A percentile compares a stretch with the other conserved stretches of the same genome.
Evolutionary conservation across 2,329 filamentous ascomycete genomes (phyloP).

Genomic region (Exserohilum rostratum): DNA sequence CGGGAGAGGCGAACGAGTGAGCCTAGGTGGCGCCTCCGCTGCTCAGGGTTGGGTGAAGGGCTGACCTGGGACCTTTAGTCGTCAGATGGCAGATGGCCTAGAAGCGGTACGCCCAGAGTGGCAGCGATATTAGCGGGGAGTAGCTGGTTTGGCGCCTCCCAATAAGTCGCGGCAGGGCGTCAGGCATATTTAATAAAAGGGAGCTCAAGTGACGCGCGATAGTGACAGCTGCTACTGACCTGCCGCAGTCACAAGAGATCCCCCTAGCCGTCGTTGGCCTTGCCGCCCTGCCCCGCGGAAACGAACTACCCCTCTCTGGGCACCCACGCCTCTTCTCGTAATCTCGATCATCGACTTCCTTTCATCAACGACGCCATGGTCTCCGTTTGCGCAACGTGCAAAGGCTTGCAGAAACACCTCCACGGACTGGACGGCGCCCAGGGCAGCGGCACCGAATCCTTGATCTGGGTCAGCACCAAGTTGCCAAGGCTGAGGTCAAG

Average conservation of each 20-base stretch:
- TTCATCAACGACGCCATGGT: slow-evolving; percentile 28
- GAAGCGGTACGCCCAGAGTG: slow-evolving; percentile 14
- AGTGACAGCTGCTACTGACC: slow-evolving; percentile 13
- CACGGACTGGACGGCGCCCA: slow-evolving; percentile 22
- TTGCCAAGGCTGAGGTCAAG: slow-evolving; percentile 38
- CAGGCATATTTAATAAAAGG: slow-evolving; percentile 12
- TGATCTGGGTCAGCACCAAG: slow-evolving; percentile 38
- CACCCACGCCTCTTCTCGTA: slow-evolving; percentile 9
- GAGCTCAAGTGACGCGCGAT: slow-evolving; percentile 7
- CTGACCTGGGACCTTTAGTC: slow-evolving; percentile 4
- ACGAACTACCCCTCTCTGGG: slow-evolving; percentile 17
- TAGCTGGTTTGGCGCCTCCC: no score
- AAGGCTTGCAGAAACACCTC: slow-evolving; percentile 42
- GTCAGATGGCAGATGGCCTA: slow-evolving; percentile 6
- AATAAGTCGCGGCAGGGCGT: background rate
- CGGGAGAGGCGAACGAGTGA: no score
- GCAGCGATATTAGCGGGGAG: background rate
- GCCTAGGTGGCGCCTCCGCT: slow-evolving; percentile 6
- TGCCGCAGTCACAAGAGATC: slow-evolving; percentile 5
- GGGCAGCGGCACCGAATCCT: slow-evolving; percentile 20
- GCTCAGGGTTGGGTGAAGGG: slow-evolving; percentile 3
- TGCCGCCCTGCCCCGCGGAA: slow-evolving; percentile 20
- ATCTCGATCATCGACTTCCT: slow-evolving; percentile 3
- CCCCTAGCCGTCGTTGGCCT: background rate
- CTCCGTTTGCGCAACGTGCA: slow-evolving; percentile 42